Base-by-base conservation (phyloP, 805 yeast genomes). In the Pichia sporocuriosa region DNA sequence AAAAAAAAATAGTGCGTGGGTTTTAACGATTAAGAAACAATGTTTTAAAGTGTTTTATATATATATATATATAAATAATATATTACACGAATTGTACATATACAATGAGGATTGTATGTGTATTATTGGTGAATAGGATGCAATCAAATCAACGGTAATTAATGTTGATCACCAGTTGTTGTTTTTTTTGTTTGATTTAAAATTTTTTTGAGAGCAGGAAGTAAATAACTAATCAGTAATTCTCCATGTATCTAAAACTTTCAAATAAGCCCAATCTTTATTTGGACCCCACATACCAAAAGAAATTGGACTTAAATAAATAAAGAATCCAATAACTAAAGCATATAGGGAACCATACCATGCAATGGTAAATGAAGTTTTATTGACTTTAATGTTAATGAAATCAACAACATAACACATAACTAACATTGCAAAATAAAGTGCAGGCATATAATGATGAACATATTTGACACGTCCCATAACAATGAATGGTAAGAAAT, bases 401-500 rank as follows among this genome's bases (percentile, higher is more conserved):
- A 45, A 44, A 56, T 81, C 86, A 35, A 81, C 64, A 49, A 75
- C 65, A 61, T 77, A 84, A 43, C 76, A 77, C 51, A 78, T 70
- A 24, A 86, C 81, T 49, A 89, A 67, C 69, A 88, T 81, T 38
- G 97, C 97, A 68, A 90, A 90, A 66, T 84, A 90, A 49, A 89
- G 72, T 1, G 97, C 96, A 12, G 98, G 98, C 51, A 88, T 76
- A 63, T 90, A 90, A 62, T 90, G 98, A 65, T 90, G 98, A 26
- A 90, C 93, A 61, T 93, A 90, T 2, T 95, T 88, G 43, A 93
- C 97, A 69, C 98, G 84, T 11, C 94, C 88, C 98, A 90, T 90
- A 45, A 87, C 65, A 25, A 83, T 76, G 65, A 90, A 90, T 26
- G 98, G 97, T 55, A 84, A 58, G 63, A 70, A 90, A 64, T 90